These are phyloP conservation scores for Penicillium manginii DNA, from an alignment of 495 filamentous ascomycete species.

Conservation along the genomic window DNA sequence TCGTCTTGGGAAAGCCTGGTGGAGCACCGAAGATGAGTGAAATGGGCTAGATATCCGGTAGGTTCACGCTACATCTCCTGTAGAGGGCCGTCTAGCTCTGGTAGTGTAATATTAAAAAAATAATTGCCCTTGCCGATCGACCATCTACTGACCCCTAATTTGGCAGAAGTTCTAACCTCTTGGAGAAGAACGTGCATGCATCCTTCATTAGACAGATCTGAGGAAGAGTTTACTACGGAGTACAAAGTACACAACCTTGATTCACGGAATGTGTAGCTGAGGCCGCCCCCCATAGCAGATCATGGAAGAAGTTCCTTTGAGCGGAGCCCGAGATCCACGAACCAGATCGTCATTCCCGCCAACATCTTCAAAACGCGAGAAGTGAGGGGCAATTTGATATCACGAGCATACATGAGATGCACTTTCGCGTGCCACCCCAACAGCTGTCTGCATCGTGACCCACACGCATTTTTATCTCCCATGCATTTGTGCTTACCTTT, in stretches of 20 bases:
- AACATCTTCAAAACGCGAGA: neutral
- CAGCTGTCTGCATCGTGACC: conserved; percentile 1
- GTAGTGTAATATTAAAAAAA: neutral
- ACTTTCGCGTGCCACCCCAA: conserved; percentile 5
- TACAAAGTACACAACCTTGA: neutral
- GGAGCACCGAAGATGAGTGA: conserved; percentile 5
- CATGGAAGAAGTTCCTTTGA: neutral
- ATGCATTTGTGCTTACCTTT: neutral
- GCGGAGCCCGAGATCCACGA: conserved; percentile 17
- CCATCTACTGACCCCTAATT: neutral
- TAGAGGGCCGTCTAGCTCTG: neutral
- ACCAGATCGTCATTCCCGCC: conserved; percentile 12
- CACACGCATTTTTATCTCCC: neutral
- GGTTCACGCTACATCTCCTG: conserved; percentile 2
- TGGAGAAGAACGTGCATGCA: neutral
- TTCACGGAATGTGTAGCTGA: conserved; percentile 6
- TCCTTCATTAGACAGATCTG: neutral
- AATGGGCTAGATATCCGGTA: conserved; percentile 1
- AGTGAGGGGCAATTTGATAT: neutral
- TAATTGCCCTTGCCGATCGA: neutral
- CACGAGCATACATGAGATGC: conserved; percentile 3
- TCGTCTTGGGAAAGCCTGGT: conserved; percentile 10
- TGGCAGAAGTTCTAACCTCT: neutral
- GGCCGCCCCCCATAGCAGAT: neutral
- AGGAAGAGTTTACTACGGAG: too few species aligned